Evolutionary conservation across 208 protist genomes (phyloP), one percentile per base, ranked within the genome.

Genomic region (Phytomonas sp.): DNA sequence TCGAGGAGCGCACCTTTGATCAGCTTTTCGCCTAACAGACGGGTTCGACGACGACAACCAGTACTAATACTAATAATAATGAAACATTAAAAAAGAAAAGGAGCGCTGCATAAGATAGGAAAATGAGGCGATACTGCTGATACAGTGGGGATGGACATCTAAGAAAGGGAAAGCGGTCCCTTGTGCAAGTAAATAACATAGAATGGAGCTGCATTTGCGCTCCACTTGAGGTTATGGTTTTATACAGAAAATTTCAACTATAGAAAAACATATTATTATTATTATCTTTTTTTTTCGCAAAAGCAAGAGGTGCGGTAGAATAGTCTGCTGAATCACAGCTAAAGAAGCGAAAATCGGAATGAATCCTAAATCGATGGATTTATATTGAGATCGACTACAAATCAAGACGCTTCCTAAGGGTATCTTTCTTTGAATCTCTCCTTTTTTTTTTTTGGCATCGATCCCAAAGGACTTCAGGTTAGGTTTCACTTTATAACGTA

Each of bases 1-100:
- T 97, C 71, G 88, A 93, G 33, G 83, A 96, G 69, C 88, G 89
- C 29, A 89, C 87, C 0, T 95, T 97, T 75, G 82, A 91, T 49
- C 87, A 93, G 60, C 74, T 96, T 19, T 94, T 94, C 77, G 85
- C 81, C 0, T 87, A 74, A 74, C 63, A 61, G 73, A 16, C n/a
- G n/a, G n/a, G n/a, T n/a, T n/a, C n/a, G n/a, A n/a, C 16, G 37
- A 29, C 16, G 26, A 75, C 60, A 81, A 56, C 73, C 14, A 42
- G 60, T 69, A 19, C 56, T 40, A 4, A 72, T n/a, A 29, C 7
- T 67, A 14, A 8, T 67, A n/a, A n/a, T n/a, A n/a, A n/a, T n/a
- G n/a, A n/a, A n/a, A n/a, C n/a, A n/a, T n/a, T n/a, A n/a, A 40
- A 40, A 40, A 40, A 40, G 10, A 40, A 40, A 40, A 40, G 36